phyloP scores from a whole-genome alignment of 1,284 basidiomycete species.

The Cryptococcus sp. region DNA sequence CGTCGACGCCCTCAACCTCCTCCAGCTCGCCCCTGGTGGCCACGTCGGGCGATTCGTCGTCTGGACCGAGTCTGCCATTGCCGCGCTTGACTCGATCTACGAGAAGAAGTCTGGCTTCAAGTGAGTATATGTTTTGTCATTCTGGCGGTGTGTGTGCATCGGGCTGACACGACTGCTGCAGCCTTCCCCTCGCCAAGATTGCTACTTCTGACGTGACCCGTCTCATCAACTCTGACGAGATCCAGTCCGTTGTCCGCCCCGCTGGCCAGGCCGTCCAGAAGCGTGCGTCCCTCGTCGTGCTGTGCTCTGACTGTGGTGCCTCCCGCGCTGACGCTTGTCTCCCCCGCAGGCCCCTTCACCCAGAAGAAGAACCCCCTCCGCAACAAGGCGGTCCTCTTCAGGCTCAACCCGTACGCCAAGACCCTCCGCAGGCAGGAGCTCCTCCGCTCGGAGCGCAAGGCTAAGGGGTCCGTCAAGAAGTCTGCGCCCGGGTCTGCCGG shows the following conservation, averaged over 20 bases:
- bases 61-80: conserved; percentile 97
- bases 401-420: conserved; percentile 99
- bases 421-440: conserved; percentile 82
- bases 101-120: conserved; percentile 93
- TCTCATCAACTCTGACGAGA: conserved; percentile 96
- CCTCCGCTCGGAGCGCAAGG: conserved; percentile 48
- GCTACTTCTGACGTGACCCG: conserved; percentile 95
- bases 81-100: conserved; percentile 88
- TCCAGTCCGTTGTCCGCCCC: conserved; percentile 90
- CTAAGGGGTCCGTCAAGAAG: conserved; percentile 50
- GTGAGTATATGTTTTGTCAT: conserved; percentile 54
- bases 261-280: conserved; percentile 55
- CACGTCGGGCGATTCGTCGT: conserved; percentile 99
- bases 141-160: not conserved
- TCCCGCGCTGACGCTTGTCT: too few species aligned
- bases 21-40: conserved; percentile 98
- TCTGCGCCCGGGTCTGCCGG: conserved; percentile 59
- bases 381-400: conserved; percentile 96
- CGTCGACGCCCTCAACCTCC: conserved; percentile 91
- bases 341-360: conserved; percentile 71
- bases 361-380: conserved; percentile 99
- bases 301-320: not conserved
- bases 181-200: conserved; percentile 92
- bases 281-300: conserved; percentile 27
- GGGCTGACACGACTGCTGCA: conserved; percentile 35